Evolutionary conservation across 1,284 basidiomycete genomes (phyloP).

Genomic region (Austroboletus niveus): DNA sequence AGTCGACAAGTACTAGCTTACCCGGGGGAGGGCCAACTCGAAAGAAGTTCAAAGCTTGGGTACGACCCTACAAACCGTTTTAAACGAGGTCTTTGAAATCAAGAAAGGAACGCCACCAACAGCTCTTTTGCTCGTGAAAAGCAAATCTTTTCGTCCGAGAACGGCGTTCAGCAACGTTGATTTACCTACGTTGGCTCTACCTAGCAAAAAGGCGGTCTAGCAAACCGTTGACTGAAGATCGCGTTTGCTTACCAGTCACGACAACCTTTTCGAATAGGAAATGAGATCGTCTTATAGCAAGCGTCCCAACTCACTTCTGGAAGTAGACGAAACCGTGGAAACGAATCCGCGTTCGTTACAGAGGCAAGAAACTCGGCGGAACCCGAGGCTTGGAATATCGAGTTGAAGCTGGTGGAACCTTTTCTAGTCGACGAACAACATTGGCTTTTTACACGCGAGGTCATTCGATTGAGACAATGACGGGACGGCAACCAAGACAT

Average conservation of each 20-base stretch:
- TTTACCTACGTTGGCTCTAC: constrained; percentile 70
- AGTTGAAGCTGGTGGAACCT: constrained; percentile 12
- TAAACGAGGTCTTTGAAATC: not conserved
- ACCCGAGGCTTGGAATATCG: constrained; percentile 35
- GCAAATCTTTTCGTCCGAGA: constrained; percentile 52
- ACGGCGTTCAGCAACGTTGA: constrained; percentile 71
- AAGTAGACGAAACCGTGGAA: constrained; percentile 44
- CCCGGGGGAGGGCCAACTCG: constrained; percentile 55
- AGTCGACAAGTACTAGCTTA: constrained; percentile 66
- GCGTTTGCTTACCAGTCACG: constrained; percentile 43
- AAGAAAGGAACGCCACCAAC: constrained; percentile 38
- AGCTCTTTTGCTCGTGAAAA: constrained; percentile 65
- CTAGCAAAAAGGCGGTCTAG: constrained; percentile 23
- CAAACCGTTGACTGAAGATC: not conserved
- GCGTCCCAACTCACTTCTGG: constrained; percentile 45
- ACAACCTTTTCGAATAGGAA: constrained; percentile 40
- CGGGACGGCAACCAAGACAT: constrained; percentile 15
- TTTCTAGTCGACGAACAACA: constrained; percentile 6
- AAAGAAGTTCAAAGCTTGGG: constrained; percentile 69
- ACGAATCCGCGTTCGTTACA: constrained; percentile 37
- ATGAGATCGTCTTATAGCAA: not conserved
- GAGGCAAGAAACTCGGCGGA: constrained; percentile 48
- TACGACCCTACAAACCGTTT: constrained; percentile 52
- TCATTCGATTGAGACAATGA: not conserved
- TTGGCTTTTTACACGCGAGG: not conserved